Conservation (phyloP, 441 rosid species). For the Sinapis alba region DNA sequence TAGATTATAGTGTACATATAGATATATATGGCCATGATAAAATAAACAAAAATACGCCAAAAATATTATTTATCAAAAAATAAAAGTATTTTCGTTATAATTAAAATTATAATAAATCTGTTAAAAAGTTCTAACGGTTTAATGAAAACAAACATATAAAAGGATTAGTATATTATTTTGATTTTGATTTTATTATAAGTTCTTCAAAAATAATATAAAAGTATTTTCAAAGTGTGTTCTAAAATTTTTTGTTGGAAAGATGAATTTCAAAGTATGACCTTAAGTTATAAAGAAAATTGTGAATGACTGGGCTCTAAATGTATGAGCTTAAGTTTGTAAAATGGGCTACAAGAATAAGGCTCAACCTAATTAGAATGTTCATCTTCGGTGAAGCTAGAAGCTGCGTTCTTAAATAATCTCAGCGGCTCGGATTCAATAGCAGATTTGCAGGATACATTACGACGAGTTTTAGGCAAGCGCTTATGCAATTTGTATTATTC, state of each 20-base stretch:
- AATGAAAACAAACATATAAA: neutral
- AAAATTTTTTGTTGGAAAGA: neutral
- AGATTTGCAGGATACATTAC: neutral
- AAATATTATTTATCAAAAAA: neutral
- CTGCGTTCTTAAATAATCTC: neutral
- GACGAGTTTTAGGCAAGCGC: neutral
- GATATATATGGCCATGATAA: neutral
- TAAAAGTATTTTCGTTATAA: neutral
- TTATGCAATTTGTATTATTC: neutral
- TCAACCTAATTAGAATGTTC: neutral
- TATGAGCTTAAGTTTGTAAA: neutral
- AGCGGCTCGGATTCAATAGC: neutral
- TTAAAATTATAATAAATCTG: neutral
- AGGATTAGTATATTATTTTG: neutral
- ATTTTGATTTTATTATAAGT: neutral
- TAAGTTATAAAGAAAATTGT: neutral
- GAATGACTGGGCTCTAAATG: neutral
- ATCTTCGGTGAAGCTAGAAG: neutral
- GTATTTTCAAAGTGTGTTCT: neutral
- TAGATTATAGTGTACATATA: neutral
- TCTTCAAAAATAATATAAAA: neutral
- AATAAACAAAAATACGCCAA: neutral
- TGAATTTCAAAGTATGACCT: neutral
- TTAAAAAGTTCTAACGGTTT: neutral
- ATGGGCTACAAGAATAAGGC: neutral